phyloP scores from a whole-genome alignment of 257 asterid species.

The Sherardia arvensis region DNA sequence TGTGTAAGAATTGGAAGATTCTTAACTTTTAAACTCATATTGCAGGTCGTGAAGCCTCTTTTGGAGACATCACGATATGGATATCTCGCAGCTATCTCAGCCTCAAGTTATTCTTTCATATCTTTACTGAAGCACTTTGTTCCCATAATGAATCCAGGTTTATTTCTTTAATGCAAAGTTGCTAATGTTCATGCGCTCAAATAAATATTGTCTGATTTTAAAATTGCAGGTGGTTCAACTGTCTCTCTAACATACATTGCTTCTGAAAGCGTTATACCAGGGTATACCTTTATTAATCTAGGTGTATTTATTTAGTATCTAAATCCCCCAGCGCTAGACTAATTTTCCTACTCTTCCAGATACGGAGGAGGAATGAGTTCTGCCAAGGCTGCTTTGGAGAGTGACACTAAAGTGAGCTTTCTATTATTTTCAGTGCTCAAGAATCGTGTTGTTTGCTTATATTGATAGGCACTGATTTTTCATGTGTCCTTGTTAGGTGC shows the following conservation, averaged over 20 bases:
- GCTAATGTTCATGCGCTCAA: not conserved
- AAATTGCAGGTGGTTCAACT: constrained; percentile 75
- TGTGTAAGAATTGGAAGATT: constrained; percentile 4
- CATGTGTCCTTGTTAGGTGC: constrained; percentile 40
- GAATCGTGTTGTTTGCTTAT: not conserved
- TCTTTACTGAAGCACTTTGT: constrained; percentile 73
- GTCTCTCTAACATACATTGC: constrained; percentile 91
- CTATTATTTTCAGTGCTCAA: constrained; percentile 11
- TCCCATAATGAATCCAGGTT: constrained; percentile 88
- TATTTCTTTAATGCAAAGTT: not conserved
- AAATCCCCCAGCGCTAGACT: not conserved
- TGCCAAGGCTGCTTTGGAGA: constrained; percentile 91
- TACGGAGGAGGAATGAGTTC: constrained; percentile 99
- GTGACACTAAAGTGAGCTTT: constrained; percentile 70
- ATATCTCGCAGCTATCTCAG: constrained; percentile 86
- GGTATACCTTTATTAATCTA: constrained; percentile 31
- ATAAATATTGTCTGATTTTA: constrained; percentile 6
- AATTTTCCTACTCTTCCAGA: constrained; percentile 30
- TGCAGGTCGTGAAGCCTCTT: constrained; percentile 75
- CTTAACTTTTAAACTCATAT: constrained; percentile 1
- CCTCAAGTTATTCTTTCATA: constrained; percentile 85
- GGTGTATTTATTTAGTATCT: constrained; percentile 1
- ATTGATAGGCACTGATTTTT: constrained; percentile 2
- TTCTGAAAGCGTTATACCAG: constrained; percentile 91
- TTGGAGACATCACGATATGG: constrained; percentile 86